Base-by-base conservation (phyloP, 2,329 filamentous ascomycete genomes). In the Nemania sp. region DNA sequence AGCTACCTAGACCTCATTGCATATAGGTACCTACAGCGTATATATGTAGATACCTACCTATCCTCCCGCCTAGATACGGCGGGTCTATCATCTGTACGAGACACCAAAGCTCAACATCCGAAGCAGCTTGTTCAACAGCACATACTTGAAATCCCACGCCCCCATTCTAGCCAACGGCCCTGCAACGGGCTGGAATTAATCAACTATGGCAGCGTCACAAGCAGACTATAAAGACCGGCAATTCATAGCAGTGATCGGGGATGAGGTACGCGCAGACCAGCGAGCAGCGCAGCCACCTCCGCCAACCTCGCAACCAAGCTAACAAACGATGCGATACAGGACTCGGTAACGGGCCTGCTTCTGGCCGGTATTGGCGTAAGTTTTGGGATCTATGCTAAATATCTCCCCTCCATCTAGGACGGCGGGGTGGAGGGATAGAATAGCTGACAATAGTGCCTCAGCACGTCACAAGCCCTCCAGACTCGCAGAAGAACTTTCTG, bases 241-340 rank as follows among this genome's bases (percentile, higher is more conserved):
- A 83, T 97, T 99, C 79, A 89, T 99, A 67, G 96, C 96, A 72
- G 95, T 99, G 56, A 99, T 99, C 79, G 96, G 96, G 60, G 96
- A 99, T 81, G 96, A 99, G 89, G 96, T 93, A 79, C 71, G 80
- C 64, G 41, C 41, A 18, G 24, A 51, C 15, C 27, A 38, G 27
- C 15, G 35, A 26, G 56, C 32, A 32, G 35, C 35, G 5, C 11
- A 18, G 32, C 2, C 38, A 35, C 13, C 2, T n/a, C 32, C 26
- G n/a, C 6, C 24, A 8, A 29, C 2, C 11, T 2, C 47, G 15
- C 26, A 61, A 38, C n/a, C 13, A 43, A 56, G 58, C 61, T 63
- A 63, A 67, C 58, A 10, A 49, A 59, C 27, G n/a, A 55, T 49
- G 55, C 20, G 13, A 56, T 41, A 38, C 75, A 99, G 96, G 93